A percentile compares a stretch with the other conserved stretches of the same genome.
phyloP scores from a whole-genome alignment of 306 rosid species.

The Quercus berberidifolia region DNA sequence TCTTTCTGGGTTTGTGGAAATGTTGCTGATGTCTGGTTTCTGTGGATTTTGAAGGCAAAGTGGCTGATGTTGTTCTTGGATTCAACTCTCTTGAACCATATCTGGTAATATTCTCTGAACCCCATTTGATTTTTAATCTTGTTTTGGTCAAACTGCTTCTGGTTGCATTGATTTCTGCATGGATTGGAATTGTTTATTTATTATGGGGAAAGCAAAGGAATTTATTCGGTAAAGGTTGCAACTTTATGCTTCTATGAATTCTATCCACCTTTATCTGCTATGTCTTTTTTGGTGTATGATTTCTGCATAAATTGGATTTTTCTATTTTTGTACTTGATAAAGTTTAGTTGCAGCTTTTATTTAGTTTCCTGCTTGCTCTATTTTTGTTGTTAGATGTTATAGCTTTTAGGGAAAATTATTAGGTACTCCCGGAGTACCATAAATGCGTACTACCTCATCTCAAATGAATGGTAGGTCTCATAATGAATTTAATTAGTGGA shows the following conservation, averaged over 20 bases:
- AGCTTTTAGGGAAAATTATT: no score
- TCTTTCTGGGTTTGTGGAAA: neutral
- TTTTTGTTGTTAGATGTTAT: no score
- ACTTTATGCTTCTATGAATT: neutral
- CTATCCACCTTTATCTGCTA: neutral
- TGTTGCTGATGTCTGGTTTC: conserved; percentile 1
- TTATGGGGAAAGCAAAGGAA: neutral
- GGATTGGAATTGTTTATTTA: neutral
- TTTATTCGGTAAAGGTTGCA: neutral
- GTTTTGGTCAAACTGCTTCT: neutral
- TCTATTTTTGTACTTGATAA: neutral
- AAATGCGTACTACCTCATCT: no score
- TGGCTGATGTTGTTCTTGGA: conserved; percentile 92
- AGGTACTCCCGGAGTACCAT: no score
- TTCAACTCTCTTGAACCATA: conserved; percentile 82
- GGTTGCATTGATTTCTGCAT: conserved; percentile 1
- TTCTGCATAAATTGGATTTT: neutral
- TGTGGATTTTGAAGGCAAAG: conserved; percentile 45
- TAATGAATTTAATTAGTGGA: no score
- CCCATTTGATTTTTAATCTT: conserved; percentile 9
- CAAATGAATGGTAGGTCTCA: no score
- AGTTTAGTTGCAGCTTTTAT: no score
- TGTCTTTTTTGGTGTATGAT: neutral
- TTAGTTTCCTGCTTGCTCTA: no score
- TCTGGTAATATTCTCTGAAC: conserved; percentile 39